Conservation (phyloP, 352 stramenopile genomes). For the Lagenidium giganteum region DNA sequence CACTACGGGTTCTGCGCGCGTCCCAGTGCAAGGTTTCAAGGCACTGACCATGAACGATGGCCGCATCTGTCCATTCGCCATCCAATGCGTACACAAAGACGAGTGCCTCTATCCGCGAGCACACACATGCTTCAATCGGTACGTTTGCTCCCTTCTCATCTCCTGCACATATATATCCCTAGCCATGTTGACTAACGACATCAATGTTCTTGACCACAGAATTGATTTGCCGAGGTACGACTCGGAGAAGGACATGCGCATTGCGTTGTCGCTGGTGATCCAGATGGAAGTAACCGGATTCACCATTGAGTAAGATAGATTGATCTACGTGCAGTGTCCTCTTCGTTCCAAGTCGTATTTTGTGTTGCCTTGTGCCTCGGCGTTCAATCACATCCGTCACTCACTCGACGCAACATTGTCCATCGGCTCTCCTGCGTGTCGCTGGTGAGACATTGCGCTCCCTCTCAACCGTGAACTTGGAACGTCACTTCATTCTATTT, state of each 20-base stretch:
- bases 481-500: no score
- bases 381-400: no score
- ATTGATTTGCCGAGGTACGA: slow-evolving; percentile 78
- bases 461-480: no score
- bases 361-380: no score
- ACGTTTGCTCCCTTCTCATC: slow-evolving; percentile 17
- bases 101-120: slow-evolving; percentile 81
- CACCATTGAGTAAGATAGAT: slow-evolving; percentile 61
- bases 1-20: slow-evolving; percentile 95
- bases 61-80: slow-evolving; percentile 82
- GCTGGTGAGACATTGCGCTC: no score
- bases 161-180: no score
- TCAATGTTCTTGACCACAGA: slow-evolving; percentile 27
- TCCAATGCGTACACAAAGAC: slow-evolving; percentile 76
- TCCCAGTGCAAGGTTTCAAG: slow-evolving; percentile 87
- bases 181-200: neutral
- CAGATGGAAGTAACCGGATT: slow-evolving; percentile 87
- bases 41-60: slow-evolving; percentile 85
- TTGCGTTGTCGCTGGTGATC: slow-evolving; percentile 76
- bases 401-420: no score
- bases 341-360: no score
- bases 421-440: no score
- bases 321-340: no score
- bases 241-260: slow-evolving; percentile 70
- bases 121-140: slow-evolving; percentile 87